Evolutionary conservation across 2,329 filamentous ascomycete genomes (phyloP), one percentile per base, ranked within the genome.

Genomic region (Calycina herbarum): DNA sequence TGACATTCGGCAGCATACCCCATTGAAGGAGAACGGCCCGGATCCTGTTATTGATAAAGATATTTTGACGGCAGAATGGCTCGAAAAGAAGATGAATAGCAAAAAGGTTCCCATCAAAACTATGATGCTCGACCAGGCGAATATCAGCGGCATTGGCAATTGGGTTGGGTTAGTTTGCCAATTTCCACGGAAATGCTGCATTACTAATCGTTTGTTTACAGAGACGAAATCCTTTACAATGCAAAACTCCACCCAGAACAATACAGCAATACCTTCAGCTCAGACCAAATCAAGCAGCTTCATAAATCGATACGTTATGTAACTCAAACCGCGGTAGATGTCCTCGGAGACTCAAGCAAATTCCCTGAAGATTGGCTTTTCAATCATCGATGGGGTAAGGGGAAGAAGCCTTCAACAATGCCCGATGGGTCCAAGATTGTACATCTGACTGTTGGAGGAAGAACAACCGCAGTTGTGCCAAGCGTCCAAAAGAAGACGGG

Each of bases 141-240:
- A 91, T 76, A 91, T 98, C 67, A 95, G 91, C 73, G 95, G 95
- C 7, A 92, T 99, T 68, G 95, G 95, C 0, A 98, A 98, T 75
- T 99, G 94, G 94, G 94, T 99, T 63, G 93, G 90, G 79, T 86
- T 77, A 70, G 82, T 76, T 15, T 29, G 5, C 62, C 35, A 20
- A 17, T 11, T 51, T 31, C 48, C 29, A 35, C 54, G 15, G 8
- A 31, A 6, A 15, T 45, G 8, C 17, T 58, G 31, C 45, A 65
- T 61, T 57, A 24, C 27, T 61, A 62, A 60, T 64, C 40, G 61
- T 17, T 17, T 59, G 11, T 56, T 15, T 54, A 72, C 61, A 84
- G 85, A 0, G 95, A 99, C 75, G 95, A 99, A 77, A 89, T 97
- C 6, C 81, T 99, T 61, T 99, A 94, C 74, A 89, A 98, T 71